phyloP scores from a whole-genome alignment of 768 basidiomycete species.

The Leucosporidium creatinivorum region DNA sequence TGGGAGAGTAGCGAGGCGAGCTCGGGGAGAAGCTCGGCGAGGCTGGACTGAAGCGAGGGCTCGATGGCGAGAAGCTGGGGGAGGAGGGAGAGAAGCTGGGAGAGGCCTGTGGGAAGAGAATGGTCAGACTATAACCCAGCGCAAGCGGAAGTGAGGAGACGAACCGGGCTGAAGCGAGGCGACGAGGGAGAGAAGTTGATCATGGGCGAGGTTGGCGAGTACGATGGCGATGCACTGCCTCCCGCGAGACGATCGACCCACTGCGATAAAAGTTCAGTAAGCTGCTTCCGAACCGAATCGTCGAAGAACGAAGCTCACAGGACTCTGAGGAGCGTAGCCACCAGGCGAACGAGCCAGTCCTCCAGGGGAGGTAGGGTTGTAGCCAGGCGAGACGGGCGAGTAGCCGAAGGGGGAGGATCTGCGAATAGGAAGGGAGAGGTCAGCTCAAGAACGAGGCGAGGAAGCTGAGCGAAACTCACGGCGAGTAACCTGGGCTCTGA shows the following conservation, averaged over 20 bases:
- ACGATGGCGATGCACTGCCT: constrained; percentile 39
- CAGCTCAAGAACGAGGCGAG: constrained; percentile 19
- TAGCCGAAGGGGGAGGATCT: constrained; percentile 10
- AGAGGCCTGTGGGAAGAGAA: constrained; percentile 8
- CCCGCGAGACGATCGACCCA: constrained; percentile 34
- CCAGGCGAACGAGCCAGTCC: constrained; percentile 46
- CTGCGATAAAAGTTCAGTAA: constrained; percentile 74
- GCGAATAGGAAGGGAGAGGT: background rate
- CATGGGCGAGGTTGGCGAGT: constrained; percentile 44
- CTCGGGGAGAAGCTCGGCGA: constrained; percentile 14
- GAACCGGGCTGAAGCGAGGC: constrained; percentile 12
- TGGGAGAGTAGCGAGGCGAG: constrained; percentile 61
- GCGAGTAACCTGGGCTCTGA: background rate
- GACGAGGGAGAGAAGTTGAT: constrained; percentile 35
- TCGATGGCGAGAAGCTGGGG: constrained; percentile 43
- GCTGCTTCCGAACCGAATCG: constrained; percentile 44
- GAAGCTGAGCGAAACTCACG: constrained; percentile 7
- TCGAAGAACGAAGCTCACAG: constrained; percentile 46
- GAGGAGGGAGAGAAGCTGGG: constrained; percentile 39
- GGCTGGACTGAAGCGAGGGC: constrained; percentile 16
- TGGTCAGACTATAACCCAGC: background rate
- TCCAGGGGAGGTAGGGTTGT: constrained; percentile 91
- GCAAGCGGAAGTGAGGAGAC: no score
- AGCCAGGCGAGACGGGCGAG: constrained; percentile 76
- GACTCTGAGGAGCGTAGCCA: background rate